Conservation (phyloP, 2,329 filamentous ascomycete genomes). For the Trichophyton equinum region DNA sequence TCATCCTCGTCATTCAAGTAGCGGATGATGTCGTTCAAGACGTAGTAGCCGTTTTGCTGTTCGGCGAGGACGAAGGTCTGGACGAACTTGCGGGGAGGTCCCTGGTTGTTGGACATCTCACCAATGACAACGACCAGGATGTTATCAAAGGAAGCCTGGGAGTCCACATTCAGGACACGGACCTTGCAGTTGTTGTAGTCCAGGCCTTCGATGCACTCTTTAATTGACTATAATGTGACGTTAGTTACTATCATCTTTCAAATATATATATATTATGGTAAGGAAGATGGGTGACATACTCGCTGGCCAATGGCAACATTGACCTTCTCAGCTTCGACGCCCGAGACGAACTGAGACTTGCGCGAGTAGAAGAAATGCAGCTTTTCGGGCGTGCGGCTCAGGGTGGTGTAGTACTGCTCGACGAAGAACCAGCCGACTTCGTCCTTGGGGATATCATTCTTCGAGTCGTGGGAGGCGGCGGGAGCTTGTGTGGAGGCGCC, state of each 20-base stretch:
- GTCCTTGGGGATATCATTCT: conserved; percentile 55
- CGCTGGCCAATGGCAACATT: conserved; percentile 75
- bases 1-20: conserved; percentile 75
- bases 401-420: conserved; percentile 95
- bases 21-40: conserved; percentile 94
- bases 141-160: conserved; percentile 80
- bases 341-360: conserved; percentile 86
- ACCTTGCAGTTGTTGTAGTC: conserved; percentile 98
- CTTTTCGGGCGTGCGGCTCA: conserved; percentile 88
- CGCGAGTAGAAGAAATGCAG: conserved; percentile 96
- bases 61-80: conserved; percentile 96
- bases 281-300: conserved; percentile 43
- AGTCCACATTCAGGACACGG: conserved; percentile 93
- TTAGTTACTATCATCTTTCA: neutral
- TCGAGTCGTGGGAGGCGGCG: conserved; percentile 28
- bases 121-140: conserved; percentile 98
- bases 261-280: neutral
- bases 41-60: conserved; percentile 94
- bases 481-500: conserved; percentile 26
- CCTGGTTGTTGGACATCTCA: conserved; percentile 88
- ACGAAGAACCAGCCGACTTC: conserved; percentile 99
- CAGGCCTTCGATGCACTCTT: conserved; percentile 83
- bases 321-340: conserved; percentile 78
- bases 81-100: conserved; percentile 86
- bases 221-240: conserved; percentile 56